Base-by-base conservation (phyloP, 495 filamentous ascomycete genomes). In the Lasiosphaeria ovina region DNA sequence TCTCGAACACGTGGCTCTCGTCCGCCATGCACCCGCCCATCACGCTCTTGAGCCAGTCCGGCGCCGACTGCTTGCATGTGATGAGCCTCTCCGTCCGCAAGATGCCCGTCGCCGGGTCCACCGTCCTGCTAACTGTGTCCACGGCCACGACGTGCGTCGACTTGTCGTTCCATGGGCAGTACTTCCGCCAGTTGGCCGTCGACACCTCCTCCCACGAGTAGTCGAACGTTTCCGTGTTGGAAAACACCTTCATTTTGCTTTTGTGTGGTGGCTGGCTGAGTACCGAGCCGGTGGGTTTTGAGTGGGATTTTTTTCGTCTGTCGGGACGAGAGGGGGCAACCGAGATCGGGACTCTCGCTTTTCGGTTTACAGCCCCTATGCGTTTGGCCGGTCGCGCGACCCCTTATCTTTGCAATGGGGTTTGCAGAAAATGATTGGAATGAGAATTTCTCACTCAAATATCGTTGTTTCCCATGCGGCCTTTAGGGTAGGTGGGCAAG, bases 151-250 rank as follows among this genome's bases (percentile, higher is more conserved):
- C 94, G 73, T 98, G 94, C 34, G 90, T 89, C 1, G 88, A 90
- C 74, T 95, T 92, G 64, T 97, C 85, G 77, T 98, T 98, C 94
- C 94, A 97, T 36, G 93, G 92, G 73, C 90, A 95, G 79, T 98
- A 98, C 76, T 98, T 98, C 53, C 87, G 87, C 94, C 94, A 98
- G 82, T 98, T 98, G 66, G 89, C 91, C n/a, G 91, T 91, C n/a
- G 92, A 96, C 38, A 98, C 95, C 74, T 97, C 95, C 65, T 93
- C 89, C 93, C 94, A 98, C 33, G 92, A 92, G 80, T 98, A 98
- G 74, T 97, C 83, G 78, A 97, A 98, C 24, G 89, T 91, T 74
- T 89, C 91, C 35, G 77, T 77, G 61, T 89, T 91, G 38, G 91
- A 88, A 72, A 97, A 98, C 71, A 98, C 89, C 82, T 93, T 96